Evolutionary conservation across 306 rosid species (phyloP).

Genomic region (Echinosophora koreensis): DNA sequence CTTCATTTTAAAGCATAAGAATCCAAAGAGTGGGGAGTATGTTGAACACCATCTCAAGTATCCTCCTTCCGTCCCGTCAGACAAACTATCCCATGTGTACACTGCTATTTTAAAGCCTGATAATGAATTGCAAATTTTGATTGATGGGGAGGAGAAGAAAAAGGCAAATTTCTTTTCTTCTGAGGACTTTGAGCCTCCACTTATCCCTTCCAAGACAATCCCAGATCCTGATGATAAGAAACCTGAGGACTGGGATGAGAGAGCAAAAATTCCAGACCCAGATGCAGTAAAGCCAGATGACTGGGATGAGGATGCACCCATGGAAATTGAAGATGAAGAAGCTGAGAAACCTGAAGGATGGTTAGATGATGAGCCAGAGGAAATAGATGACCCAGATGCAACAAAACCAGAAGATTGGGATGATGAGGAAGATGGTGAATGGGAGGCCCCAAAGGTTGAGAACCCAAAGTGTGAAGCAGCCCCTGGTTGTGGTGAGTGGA

Average conservation of each 20-base stretch:
- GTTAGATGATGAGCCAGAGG: conserved; percentile 98
- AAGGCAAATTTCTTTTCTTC: conserved; percentile 67
- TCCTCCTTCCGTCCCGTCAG: conserved; percentile 90
- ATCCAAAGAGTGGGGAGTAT: conserved; percentile 82
- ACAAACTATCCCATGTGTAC: conserved; percentile 90
- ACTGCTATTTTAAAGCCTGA: conserved; percentile 77
- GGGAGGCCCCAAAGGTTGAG: conserved; percentile 88
- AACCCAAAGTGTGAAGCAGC: conserved; percentile 82
- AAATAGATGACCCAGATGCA: conserved; percentile 90
- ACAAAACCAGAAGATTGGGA: conserved; percentile 95
- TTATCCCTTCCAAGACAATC: conserved; percentile 86
- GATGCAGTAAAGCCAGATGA: conserved; percentile 92
- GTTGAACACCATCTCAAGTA: conserved; percentile 90
- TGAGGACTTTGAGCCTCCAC: conserved; percentile 90
- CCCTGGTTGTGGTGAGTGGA: conserved; percentile 96
- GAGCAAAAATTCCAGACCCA: conserved; percentile 89
- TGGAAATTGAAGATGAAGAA: conserved; percentile 87
- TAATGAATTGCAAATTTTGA: conserved; percentile 54
- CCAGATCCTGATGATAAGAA: conserved; percentile 95
- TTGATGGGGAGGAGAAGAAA: conserved; percentile 71
- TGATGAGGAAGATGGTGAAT: conserved; percentile 95
- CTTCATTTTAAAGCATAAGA: conserved; percentile 94
- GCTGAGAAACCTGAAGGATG: conserved; percentile 98
- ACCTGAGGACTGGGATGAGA: conserved; percentile 99
- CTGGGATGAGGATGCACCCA: conserved; percentile 98